Evolutionary conservation across 208 protist genomes (phyloP), one percentile per base, ranked within the genome.

Genomic region (Crithidia bombi): DNA sequence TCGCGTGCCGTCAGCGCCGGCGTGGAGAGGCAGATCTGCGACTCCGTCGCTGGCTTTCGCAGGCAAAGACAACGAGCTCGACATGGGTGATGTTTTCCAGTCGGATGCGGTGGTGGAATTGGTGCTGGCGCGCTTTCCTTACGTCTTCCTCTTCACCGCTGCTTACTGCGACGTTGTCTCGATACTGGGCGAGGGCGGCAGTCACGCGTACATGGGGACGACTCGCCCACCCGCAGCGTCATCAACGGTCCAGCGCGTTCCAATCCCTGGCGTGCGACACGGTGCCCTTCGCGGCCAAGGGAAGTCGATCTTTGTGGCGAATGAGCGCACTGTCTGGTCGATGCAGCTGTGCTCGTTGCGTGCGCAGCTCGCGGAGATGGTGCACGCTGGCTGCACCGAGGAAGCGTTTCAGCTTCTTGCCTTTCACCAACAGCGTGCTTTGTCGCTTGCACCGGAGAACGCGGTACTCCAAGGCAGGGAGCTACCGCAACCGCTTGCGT

Each of bases 341-440:
- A 62, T 87, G 23, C 58, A 74, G 12, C 35, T 93, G 26, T 67
- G 75, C 47, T 78, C 83, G 0, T 69, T 96, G 52, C 78, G 85
- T 19, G 61, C 76, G 43, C 88, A 92, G 65, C 79, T 93, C 9
- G 81, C 78, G 2, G 74, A 83, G 44, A 68, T 96, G 35, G 83
- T 94, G 17, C 49, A 79, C 25, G 50, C 32, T 9, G 77, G 78
- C 38, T 76, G 76, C 32, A 82, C 78, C 26, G 81, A 84, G 10
- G 86, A 84, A 19, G 91, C 91, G 0, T 91, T 94, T 56, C 77
- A 90, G 49, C 69, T 91, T n/a, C 63, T 93, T 51, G 68, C 80
- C 7, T 75, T 66, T 36, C 78, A 86, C 36, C 72, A 75, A 36
- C 49, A 65, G 28, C 66, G 61, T 5, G 58, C 75, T 5, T n/a